These are phyloP conservation scores for Globisporangium echinulatum DNA, from an alignment of 352 stramenopile species.

Conservation along the genomic window DNA sequence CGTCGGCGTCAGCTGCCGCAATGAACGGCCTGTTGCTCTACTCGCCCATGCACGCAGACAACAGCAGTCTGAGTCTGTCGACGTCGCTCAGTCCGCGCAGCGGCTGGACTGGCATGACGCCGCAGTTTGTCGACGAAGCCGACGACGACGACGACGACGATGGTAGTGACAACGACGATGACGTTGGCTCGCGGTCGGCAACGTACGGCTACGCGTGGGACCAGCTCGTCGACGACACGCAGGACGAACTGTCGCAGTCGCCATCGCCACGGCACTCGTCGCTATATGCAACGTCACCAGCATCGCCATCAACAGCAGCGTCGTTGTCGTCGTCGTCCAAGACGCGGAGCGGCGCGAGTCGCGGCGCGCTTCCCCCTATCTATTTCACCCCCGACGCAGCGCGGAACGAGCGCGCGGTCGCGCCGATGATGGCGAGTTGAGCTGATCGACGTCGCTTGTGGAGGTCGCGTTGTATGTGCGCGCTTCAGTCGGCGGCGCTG, in stretches of 20 bases:
- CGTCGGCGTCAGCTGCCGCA: not conserved
- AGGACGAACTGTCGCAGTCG: too few species aligned
- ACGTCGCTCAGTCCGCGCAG: constrained; percentile 13
- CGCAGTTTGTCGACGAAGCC: constrained; percentile 1
- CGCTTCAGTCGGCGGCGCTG: too few species aligned
- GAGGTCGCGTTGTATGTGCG: too few species aligned
- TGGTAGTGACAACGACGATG: constrained; percentile 1
- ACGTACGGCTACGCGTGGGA: constrained; percentile 6
- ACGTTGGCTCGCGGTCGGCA: constrained; percentile 7
- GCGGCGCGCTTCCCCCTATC: not conserved
- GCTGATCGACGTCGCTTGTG: too few species aligned
- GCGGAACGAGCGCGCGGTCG: constrained; percentile 6
- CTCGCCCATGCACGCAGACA: constrained; percentile 12
- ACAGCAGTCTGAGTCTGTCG: not conserved
- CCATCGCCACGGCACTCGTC: too few species aligned
- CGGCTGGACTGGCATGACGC: constrained; percentile 1
- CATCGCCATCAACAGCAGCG: not conserved
- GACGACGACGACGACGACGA: constrained; percentile 10
- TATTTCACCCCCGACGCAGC: constrained; percentile 8
- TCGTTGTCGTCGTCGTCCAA: too few species aligned
- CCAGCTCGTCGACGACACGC: constrained; percentile 1
- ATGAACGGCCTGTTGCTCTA: constrained; percentile 14
- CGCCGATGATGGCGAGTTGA: constrained; percentile 12
- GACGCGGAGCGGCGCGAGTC: too few species aligned
- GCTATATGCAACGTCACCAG: not conserved